Evolutionary conservation across 1,284 basidiomycete species (phyloP).

Genomic region (Anthracocystis panici-leucophaei): DNA sequence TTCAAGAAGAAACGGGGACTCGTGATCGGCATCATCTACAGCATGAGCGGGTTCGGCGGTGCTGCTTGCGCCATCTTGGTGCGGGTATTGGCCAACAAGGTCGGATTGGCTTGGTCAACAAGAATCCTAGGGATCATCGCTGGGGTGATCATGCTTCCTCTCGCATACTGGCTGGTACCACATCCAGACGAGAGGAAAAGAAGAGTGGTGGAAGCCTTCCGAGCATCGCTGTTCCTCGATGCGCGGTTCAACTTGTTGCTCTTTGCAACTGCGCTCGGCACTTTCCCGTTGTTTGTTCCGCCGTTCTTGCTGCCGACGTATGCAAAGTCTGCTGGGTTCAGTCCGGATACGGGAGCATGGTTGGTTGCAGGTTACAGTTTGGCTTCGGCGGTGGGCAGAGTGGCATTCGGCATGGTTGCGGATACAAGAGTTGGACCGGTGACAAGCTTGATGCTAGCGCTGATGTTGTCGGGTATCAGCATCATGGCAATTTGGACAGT

Average conservation of each 20-base stretch:
- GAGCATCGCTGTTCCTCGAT: constrained; percentile 59
- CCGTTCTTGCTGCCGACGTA: constrained; percentile 70
- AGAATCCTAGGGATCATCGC: constrained; percentile 44
- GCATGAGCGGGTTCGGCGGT: constrained; percentile 68
- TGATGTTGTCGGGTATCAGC: constrained; percentile 35
- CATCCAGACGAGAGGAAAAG: constrained; percentile 25
- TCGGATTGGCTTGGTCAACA: constrained; percentile 63
- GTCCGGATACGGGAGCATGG: constrained; percentile 60
- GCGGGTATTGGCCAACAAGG: constrained; percentile 45
- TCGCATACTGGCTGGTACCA: constrained; percentile 41
- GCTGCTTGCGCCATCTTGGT: constrained; percentile 63
- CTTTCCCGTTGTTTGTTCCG: constrained; percentile 69
- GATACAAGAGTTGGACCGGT: constrained; percentile 52
- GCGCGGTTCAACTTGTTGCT: constrained; percentile 66
- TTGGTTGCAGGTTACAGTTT: constrained; percentile 57
- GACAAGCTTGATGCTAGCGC: constrained; percentile 41
- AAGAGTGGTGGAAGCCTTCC: constrained; percentile 31
- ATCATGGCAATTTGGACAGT: constrained; percentile 55
- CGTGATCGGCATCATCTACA: constrained; percentile 68
- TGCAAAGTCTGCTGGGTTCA: constrained; percentile 61
- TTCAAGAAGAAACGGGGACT: constrained; percentile 65
- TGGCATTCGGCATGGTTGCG: constrained; percentile 51
- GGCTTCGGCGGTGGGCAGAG: constrained; percentile 46
- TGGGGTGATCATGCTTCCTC: constrained; percentile 23
- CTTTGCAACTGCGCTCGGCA: constrained; percentile 62